Evolutionary conservation across 345 rosid species (phyloP).

Genomic region (Psidium friedrichsthalianum): DNA sequence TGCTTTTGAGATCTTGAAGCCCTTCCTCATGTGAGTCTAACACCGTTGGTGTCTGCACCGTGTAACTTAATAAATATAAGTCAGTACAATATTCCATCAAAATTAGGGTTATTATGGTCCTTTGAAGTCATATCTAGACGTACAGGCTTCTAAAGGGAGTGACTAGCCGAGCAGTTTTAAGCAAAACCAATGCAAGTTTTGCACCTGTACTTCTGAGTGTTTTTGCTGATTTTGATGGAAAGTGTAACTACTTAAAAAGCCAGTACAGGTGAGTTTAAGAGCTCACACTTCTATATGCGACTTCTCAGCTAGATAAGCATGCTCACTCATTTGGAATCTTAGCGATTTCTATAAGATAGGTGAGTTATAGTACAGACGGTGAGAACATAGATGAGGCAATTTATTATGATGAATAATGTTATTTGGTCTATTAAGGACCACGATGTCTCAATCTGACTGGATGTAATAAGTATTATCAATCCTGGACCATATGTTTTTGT

Average conservation of each 20-base stretch:
- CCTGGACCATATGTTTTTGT: neutral
- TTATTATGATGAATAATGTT: neutral
- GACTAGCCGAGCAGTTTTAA: neutral
- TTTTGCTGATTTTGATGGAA: neutral
- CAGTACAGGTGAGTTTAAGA: neutral
- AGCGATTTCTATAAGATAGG: neutral
- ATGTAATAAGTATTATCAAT: neutral
- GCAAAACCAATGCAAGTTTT: neutral
- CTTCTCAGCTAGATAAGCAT: neutral
- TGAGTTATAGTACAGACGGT: neutral
- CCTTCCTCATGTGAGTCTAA: neutral
- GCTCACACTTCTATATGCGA: neutral
- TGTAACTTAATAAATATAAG: neutral
- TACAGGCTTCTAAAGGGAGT: neutral
- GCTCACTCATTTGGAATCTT: neutral
- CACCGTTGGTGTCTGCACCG: neutral
- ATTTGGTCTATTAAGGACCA: neutral
- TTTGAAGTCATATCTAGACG: neutral
- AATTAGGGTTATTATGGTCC: neutral
- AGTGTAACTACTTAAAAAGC: neutral
- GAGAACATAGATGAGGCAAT: neutral
- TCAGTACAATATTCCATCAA: neutral
- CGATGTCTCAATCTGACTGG: neutral
- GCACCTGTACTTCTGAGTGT: neutral
- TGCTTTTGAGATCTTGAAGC: neutral